Evolutionary conservation across 345 rosid species (phyloP).

Genomic region (Populus nigra): DNA sequence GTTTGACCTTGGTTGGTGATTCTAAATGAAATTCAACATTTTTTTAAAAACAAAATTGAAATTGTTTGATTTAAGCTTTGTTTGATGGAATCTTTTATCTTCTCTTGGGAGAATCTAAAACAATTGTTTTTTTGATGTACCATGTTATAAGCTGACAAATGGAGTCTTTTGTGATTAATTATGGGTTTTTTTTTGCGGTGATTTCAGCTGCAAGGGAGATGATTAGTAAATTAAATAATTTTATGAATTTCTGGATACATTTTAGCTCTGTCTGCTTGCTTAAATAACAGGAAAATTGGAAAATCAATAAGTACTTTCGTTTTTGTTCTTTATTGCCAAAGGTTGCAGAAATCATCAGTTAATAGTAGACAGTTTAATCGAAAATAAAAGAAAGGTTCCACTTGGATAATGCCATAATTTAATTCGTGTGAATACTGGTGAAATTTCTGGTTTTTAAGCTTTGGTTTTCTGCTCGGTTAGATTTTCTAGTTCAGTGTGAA

Average conservation of each 20-base stretch:
- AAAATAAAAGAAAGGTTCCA: neutral
- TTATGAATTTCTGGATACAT: too few relatives aligned
- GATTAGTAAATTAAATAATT: too few relatives aligned
- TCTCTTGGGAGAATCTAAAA: too few relatives aligned
- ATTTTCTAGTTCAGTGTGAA: neutral
- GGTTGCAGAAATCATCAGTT: neutral
- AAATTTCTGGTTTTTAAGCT: neutral
- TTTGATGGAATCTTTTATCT: too few relatives aligned
- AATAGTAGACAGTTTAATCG: neutral
- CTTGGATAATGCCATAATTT: neutral
- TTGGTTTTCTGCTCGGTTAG: neutral
- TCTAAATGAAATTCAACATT: neutral
- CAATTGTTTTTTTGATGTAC: too few relatives aligned
- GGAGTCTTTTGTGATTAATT: too few relatives aligned
- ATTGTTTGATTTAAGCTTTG: too few relatives aligned
- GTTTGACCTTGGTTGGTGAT: neutral
- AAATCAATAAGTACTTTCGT: too few relatives aligned
- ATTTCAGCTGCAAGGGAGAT: too few relatives aligned
- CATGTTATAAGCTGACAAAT: too few relatives aligned
- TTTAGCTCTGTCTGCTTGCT: neutral
- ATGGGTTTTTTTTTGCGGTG: too few relatives aligned
- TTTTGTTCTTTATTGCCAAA: neutral
- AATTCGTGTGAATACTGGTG: neutral
- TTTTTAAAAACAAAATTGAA: too few relatives aligned
- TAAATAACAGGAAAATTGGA: neutral